These are phyloP conservation scores for Stentor roeselii DNA, from an alignment of 73 alveolate genomes.

Conservation along the genomic window DNA sequence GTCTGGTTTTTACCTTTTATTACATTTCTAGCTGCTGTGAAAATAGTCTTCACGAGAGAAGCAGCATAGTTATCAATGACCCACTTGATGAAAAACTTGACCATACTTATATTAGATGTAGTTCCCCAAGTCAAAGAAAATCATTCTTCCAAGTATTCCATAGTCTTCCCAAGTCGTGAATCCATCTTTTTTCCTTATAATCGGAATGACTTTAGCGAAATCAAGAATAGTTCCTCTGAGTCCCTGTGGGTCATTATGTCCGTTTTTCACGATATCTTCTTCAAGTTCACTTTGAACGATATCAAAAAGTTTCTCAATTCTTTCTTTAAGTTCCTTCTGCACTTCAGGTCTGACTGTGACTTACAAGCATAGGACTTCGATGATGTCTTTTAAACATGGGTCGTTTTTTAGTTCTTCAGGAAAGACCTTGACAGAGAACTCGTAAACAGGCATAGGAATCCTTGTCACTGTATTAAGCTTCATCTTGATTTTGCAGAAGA, in stretches of 20 bases:
- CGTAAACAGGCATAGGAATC: neutral
- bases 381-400: neutral
- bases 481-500: neutral
- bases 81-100: neutral
- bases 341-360: neutral
- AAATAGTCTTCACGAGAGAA: neutral
- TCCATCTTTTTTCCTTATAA: neutral
- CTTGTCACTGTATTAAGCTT: neutral
- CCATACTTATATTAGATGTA: too few species aligned
- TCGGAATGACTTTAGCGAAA: neutral
- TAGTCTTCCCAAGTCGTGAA: neutral
- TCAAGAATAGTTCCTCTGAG: neutral
- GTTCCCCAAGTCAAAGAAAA: neutral
- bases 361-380: neutral
- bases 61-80: neutral
- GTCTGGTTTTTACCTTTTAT: neutral
- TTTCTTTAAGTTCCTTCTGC: neutral
- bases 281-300: neutral
- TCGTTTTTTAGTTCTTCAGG: neutral
- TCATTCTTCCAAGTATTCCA: neutral
- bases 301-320: neutral
- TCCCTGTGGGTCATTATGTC: neutral
- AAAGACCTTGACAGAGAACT: neutral
- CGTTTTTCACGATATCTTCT: neutral
- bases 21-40: neutral